Conservation (phyloP, 208 protist genomes). For the Crithidia bombi region DNA sequence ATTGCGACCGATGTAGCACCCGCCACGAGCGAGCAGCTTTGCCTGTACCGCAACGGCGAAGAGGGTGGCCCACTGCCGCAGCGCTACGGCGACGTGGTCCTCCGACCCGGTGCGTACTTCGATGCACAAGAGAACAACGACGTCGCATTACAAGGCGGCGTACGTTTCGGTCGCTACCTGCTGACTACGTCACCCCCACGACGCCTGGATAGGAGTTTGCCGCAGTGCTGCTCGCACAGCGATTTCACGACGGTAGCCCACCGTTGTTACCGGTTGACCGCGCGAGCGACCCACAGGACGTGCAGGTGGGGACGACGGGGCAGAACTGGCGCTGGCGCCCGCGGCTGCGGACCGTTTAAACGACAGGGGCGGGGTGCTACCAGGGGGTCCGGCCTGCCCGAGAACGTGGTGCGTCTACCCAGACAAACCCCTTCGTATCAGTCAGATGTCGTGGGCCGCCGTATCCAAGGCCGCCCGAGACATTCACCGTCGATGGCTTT, state of each 20-base stretch:
- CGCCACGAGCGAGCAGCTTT: not conserved
- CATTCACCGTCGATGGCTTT: constrained; percentile 78
- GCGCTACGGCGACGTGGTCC: not conserved
- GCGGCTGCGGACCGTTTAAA: no score
- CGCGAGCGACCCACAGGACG: no score
- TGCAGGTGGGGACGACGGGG: no score
- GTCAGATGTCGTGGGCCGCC: no score
- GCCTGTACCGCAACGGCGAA: not conserved
- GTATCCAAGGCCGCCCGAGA: no score
- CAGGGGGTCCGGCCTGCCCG: no score
- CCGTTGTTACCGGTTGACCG: not conserved
- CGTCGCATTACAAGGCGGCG: not conserved
- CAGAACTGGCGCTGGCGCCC: no score
- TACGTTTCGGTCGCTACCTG: not conserved
- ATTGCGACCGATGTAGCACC: not conserved
- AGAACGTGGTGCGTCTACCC: no score
- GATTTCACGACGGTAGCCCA: not conserved
- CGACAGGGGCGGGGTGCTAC: no score
- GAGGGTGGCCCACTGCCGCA: not conserved
- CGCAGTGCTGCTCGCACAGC: not conserved
- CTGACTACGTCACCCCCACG: not conserved
- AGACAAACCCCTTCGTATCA: no score
- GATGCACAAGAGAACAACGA: not conserved
- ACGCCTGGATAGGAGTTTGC: not conserved
- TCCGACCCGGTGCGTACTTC: not conserved